These are phyloP conservation scores for Trichoderma harzianum DNA, from an alignment of 2,329 filamentous ascomycete genomes.

Conservation along the genomic window DNA sequence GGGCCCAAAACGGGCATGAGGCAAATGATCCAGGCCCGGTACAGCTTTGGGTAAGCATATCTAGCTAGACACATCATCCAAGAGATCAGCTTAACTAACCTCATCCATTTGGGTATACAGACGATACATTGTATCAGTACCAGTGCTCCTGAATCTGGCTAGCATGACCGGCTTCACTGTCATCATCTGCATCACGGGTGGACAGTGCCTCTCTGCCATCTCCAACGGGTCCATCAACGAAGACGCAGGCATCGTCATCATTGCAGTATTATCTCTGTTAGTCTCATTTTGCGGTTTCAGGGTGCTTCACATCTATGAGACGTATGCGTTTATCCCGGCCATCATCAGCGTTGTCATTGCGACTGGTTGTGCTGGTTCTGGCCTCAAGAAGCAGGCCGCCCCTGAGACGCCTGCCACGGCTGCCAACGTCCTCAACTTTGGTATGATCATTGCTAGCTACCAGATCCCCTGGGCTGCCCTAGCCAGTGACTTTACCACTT, in stretches of 20 bases:
- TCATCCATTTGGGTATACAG: conserved; percentile 25
- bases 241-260: conserved; percentile 59
- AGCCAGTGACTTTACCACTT: conserved; percentile 59
- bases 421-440: conserved; percentile 51
- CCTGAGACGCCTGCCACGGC: conserved; percentile 42
- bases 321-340: conserved; percentile 55
- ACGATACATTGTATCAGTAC: conserved; percentile 56
- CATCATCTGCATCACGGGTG: conserved; percentile 59
- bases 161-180: conserved; percentile 62
- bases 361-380: conserved; percentile 50
- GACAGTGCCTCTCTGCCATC: conserved; percentile 55
- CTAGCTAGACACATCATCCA: neutral
- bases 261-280: conserved; percentile 53
- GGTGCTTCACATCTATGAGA: conserved; percentile 56
- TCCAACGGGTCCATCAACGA: conserved; percentile 47
- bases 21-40: conserved; percentile 63
- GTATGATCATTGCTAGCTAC: conserved; percentile 59
- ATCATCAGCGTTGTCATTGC: conserved; percentile 54
- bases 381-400: conserved; percentile 46
- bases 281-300: conserved; percentile 61
- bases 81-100: neutral
- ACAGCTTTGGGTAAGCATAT: conserved; percentile 52
- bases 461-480: conserved; percentile 61
- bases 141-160: conserved; percentile 60
- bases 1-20: conserved; percentile 62